Evolutionary conservation across 1,284 basidiomycete species (phyloP), one percentile per base, ranked within the genome.

Genomic region (Trametes sp.): DNA sequence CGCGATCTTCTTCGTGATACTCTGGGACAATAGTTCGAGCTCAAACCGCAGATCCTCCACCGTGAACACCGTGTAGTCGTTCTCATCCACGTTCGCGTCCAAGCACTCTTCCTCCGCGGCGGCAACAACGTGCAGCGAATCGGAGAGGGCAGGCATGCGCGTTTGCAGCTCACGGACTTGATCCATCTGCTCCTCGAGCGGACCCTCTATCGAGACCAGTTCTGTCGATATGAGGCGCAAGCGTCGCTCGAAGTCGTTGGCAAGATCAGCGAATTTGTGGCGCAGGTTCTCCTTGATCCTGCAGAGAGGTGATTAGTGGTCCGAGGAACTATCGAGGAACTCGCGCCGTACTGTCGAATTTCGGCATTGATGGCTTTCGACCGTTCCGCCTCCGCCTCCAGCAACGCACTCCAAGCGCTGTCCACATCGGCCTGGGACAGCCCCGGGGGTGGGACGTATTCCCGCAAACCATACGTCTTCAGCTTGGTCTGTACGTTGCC

Each of bases 401-500:
- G 76, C 21, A 98, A 81, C 13, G 75, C 79, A 50, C 85, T 84
- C 97, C 97, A 98, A 1, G 87, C 86, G 44, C 78, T 75, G 61
- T 96, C 95, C 42, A 98, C 77, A 74, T 98, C 93, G 81, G 87
- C 78, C 46, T 92, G 81, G 21, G 86, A 77, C 19, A 95, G 76
- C 1, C 93, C 94, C 10, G 78, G 74, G 4, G 88, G 87, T n/a
- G 96, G 95, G 21, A 90, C 82, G 76, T 96, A 98, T 69, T 92
- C 87, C 56, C 88, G 81, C 65, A 98, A 74, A 13, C 91, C 88
- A 78, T 98, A 98, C 16, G 96, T 98, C 74, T 86, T 87, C 65
- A 99, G 80, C 77, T 98, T 98, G 1, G 95, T 98, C 76, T 96
- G 94, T 38, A 99, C 92, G 73, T 98, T 98, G 5, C 93, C 90